Evolutionary conservation across 2,329 filamentous ascomycete species (phyloP), one percentile per base, ranked within the genome.

Genomic region (Fusarium sp.): DNA sequence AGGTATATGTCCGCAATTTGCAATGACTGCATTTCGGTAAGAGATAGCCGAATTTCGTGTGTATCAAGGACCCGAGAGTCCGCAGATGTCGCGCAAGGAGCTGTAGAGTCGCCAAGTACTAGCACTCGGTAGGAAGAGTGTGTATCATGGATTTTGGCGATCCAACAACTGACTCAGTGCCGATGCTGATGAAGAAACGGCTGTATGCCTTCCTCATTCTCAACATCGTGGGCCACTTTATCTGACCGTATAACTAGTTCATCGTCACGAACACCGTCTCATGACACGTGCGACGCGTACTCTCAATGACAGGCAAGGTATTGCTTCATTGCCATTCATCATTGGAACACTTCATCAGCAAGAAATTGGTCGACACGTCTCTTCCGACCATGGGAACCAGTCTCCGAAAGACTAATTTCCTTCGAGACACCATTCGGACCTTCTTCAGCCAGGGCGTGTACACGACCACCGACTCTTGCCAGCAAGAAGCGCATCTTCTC

Each of bases 401-500:
- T 60, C 3, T 71, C 70, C 0, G 46, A 32, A 20, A 75, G 50
- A 9, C 25, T 44, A 15, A 75, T 32, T 15, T 71, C 56, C 22
- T 66, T 43, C 0, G 63, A 30, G 7, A 42, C 12, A 1, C 58
- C 40, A 47, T 65, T 64, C 1, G 45, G 40, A 27, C 59, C 63
- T 3, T 65, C 32, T 2, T 66, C 54, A 7, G 74, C 70, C n/a
- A 76, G 40, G 27, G 70, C 63, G 43, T 73, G 56, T n/a, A 91
- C 81, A 22, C 87, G 83, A 4, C 85, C 87, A 7, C 85, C 84
- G 1, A 91, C 88, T 27, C 89, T 83, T 2, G 86, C 85, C 58
- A 91, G 82, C 66, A 94, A 79, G 70, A 90, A 83, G 34, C 89
- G 86, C 86, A 91, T 92, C 67, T 85, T 86, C 77, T 90, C 87